Evolutionary conservation across 2,329 filamentous ascomycete species (phyloP), one percentile per base, ranked within the genome.

Genomic region (Incumbomyces delicatus): DNA sequence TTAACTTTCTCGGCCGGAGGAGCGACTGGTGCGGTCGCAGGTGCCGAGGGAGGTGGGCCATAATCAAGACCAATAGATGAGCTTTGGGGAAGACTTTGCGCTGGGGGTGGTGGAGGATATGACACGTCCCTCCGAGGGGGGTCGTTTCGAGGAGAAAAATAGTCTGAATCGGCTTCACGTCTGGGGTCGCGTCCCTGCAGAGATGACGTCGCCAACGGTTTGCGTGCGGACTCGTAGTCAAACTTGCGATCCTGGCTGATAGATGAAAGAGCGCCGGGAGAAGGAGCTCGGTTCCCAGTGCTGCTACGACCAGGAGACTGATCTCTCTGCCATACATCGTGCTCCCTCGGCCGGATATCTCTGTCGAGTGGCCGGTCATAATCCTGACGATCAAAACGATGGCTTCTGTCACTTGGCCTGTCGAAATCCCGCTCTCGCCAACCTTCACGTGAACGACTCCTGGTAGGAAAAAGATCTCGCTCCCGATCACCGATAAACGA

Each of bases 391-490:
- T 57, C 55, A 31, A 48, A 53, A n/a, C 53, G 51, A 14, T 54
- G 54, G 6, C 43, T 20, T 18, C 53, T 49, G 39, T 63, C 61
- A 11, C 64, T 58, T 11, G 63, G 60, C 6, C 63, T 62, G 38
- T 68, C 66, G 53, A 66, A 63, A 20, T 58, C 64, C n/a, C 63
- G 64, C 39, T 68, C 66, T 51, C 66, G 64, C 60, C 67, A 64
- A 6, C 59, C 57, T 50, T 71, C 68, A 6, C 68, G 61, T 22
- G 68, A 71, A 22, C 67, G 61, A 57, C 68, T 71, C 17, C 68
- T 60, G 37, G 65, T 62, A 39, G 65, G 61, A 48, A 69, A 70
- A 1, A 61, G 52, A 49, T 70, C 66, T 14, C 67, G 64, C 44
- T 70, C 67, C 10, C 67, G 63, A 45, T 70, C 67, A 27, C 22